Percentiles rank a stretch among this genome's conserved stretches.
Evolutionary conservation across 768 basidiomycete species (phyloP).

Genomic region (Boletus insuetus): DNA sequence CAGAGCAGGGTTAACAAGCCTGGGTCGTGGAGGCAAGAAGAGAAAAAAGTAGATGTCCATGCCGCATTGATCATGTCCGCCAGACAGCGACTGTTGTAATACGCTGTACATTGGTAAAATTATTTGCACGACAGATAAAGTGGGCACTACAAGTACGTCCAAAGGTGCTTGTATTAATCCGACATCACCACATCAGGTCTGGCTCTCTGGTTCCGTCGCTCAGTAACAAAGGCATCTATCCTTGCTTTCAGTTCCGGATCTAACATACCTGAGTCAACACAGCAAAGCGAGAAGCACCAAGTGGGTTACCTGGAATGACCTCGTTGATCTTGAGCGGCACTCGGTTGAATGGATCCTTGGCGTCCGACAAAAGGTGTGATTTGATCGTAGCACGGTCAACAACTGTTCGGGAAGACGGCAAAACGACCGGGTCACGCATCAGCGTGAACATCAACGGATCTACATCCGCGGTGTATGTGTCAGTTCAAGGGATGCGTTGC

Average conservation of each 20-base stretch:
- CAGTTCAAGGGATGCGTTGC: not conserved
- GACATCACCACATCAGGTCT: slow-evolving; percentile 22
- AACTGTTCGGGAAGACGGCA: slow-evolving; percentile 78
- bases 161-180: slow-evolving; percentile 12
- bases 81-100: not conserved
- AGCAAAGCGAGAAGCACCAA: not conserved
- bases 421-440: slow-evolving; percentile 92
- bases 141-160: slow-evolving; percentile 3
- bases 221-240: slow-evolving; percentile 69
- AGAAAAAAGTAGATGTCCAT: slow-evolving; percentile 29
- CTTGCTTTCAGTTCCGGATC: slow-evolving; percentile 69
- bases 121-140: slow-evolving; percentile 1
- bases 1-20: slow-evolving; percentile 22
- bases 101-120: not conserved
- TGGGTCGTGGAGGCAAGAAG: slow-evolving; percentile 30
- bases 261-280: slow-evolving; percentile 24
- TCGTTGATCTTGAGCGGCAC: slow-evolving; percentile 76
- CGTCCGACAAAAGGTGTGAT: slow-evolving; percentile 86
- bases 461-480: slow-evolving; percentile 27
- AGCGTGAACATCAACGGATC: slow-evolving; percentile 89
- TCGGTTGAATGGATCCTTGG: slow-evolving; percentile 95
- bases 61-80: not conserved
- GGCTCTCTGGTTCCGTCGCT: slow-evolving; percentile 45
- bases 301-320: slow-evolving; percentile 63
- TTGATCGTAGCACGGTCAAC: slow-evolving; percentile 94